Evolutionary conservation across 345 rosid genomes (phyloP).

Genomic region (Lumnitzera littorea): DNA sequence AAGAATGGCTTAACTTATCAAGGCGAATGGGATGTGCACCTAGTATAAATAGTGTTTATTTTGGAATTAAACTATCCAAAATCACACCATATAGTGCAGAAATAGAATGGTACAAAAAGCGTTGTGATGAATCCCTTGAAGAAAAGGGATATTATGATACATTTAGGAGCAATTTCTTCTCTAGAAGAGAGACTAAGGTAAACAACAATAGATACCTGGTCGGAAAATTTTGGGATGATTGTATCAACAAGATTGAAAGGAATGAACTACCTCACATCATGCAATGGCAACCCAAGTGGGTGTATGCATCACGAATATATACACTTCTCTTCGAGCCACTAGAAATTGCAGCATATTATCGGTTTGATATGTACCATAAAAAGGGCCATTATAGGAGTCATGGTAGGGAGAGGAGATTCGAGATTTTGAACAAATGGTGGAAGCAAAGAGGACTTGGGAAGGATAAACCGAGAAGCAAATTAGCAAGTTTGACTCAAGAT

Average conservation of each 20-base stretch:
- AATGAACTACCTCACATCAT: conserved; percentile 67
- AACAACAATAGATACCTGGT: background rate
- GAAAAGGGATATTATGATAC: conserved; percentile 42
- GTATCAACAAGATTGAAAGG: conserved; percentile 50
- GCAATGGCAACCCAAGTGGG: conserved; percentile 45
- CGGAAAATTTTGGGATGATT: conserved; percentile 46
- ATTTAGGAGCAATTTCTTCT: conserved; percentile 33
- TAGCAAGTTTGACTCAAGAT: conserved; percentile 68
- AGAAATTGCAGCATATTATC: conserved; percentile 66
- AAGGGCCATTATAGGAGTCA: conserved; percentile 42
- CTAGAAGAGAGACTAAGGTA: conserved; percentile 38
- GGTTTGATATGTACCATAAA: conserved; percentile 11
- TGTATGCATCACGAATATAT: conserved; percentile 52
- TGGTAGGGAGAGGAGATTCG: conserved; percentile 70
- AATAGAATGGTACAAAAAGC: conserved; percentile 15
- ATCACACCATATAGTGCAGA: conserved; percentile 13
- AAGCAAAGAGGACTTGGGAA: background rate
- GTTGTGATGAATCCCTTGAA: conserved; percentile 9
- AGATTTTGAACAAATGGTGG: conserved; percentile 67
- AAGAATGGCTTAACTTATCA: conserved; percentile 11
- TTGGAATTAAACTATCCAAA: conserved; percentile 11
- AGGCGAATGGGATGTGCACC: conserved; percentile 8
- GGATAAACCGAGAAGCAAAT: conserved; percentile 28
- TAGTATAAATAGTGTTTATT: conserved; percentile 9
- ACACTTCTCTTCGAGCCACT: conserved; percentile 68